A percentile compares a stretch with the other conserved stretches of the same genome.
phyloP scores from a whole-genome alignment of 176 grass and related monocot genomes.

The Triticum monococcum region DNA sequence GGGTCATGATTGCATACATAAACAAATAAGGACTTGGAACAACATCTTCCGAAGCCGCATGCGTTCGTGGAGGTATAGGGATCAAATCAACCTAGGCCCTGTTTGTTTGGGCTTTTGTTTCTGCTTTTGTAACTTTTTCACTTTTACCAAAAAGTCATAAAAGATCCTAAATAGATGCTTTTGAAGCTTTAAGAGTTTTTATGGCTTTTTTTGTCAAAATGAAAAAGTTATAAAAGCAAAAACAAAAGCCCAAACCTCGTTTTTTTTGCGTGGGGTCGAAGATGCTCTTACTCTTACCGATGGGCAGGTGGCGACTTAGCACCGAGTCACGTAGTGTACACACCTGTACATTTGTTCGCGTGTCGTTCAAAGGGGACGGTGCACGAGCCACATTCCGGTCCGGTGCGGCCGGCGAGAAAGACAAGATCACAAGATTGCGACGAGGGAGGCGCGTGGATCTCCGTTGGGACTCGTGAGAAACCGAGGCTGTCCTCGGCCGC shows the following conservation, averaged over 20 bases:
- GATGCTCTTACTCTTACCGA: neutral
- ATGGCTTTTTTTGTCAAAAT: too few species aligned
- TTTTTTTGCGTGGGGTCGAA: too few species aligned
- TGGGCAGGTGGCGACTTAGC: neutral
- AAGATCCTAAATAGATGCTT: too few species aligned
- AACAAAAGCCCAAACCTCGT: too few species aligned
- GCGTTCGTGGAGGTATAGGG: too few species aligned
- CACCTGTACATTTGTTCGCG: neutral
- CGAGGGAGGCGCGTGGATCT: neutral
- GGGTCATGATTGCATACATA: too few species aligned
- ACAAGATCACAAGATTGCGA: conserved; percentile 37
- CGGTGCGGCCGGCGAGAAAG: conserved; percentile 24
- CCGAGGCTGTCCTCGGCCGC: neutral
- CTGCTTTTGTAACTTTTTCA: too few species aligned
- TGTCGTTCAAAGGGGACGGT: neutral
- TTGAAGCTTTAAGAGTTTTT: too few species aligned
- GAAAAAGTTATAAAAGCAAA: neutral
- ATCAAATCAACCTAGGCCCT: conserved; percentile 17
- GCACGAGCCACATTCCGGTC: neutral
- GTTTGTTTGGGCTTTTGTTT: too few species aligned
- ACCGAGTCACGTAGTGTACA: neutral
- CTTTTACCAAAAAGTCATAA: too few species aligned
- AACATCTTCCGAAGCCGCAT: too few species aligned
- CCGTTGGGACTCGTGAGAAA: neutral
- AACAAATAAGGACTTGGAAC: too few species aligned